phyloP scores from a whole-genome alignment of 345 rosid genomes.

The Boechera divaricarpa region DNA sequence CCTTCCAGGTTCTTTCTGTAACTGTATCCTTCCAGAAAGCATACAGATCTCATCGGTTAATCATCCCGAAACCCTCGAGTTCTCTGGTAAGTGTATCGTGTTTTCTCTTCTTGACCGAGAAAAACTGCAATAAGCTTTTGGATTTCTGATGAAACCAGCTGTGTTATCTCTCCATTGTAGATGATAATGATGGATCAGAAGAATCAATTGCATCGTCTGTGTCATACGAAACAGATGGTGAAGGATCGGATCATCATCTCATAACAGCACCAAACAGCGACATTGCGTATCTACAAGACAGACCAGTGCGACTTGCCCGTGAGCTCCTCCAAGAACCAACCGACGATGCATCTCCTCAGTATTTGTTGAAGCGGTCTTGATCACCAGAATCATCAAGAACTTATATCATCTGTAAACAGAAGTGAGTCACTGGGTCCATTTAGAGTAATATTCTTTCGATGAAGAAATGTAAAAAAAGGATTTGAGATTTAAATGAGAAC shows the following conservation, averaged over 20 bases:
- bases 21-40: constrained; percentile 90
- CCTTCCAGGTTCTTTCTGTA: constrained; percentile 84
- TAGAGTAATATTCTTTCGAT: constrained; percentile 27
- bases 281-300: constrained; percentile 67
- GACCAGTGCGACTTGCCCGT: constrained; percentile 69
- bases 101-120: constrained; percentile 6
- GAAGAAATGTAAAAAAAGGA: constrained; percentile 41
- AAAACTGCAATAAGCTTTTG: background rate
- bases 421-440: constrained; percentile 24
- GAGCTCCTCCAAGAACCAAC: constrained; percentile 44
- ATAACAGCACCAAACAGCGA: constrained; percentile 70
- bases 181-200: constrained; percentile 65
- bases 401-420: constrained; percentile 23
- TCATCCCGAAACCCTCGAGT: constrained; percentile 71
- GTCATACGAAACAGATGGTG: constrained; percentile 65
- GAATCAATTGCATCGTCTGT: constrained; percentile 62
- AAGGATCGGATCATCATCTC: constrained; percentile 75
- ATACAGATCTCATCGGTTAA: constrained; percentile 76
- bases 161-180: constrained; percentile 17
- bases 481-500: constrained; percentile 18
- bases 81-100: constrained; percentile 57
- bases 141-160: constrained; percentile 11
- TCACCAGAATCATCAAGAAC: constrained; percentile 19
- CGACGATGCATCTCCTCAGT: constrained; percentile 34
- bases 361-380: constrained; percentile 38